Evolutionary conservation across 805 yeast genomes (phyloP).

Genomic region (Phaffomyces antillensis): DNA sequence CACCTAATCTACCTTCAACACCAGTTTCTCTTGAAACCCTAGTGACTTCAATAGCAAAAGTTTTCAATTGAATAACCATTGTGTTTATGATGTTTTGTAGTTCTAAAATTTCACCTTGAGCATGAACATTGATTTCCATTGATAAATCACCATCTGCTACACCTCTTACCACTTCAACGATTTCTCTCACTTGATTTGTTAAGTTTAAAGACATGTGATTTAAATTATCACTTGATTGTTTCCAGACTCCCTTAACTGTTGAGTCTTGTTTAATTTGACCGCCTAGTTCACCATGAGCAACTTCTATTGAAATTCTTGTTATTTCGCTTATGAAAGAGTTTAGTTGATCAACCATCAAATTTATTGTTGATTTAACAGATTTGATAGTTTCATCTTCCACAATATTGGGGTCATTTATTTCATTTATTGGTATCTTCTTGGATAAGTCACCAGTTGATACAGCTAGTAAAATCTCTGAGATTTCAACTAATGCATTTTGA

Average conservation of each 20-base stretch:
- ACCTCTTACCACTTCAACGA: constrained; percentile 84
- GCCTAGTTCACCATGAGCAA: constrained; percentile 83
- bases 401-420: constrained; percentile 27
- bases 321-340: constrained; percentile 82
- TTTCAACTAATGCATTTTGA: constrained; percentile 34
- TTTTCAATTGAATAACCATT: constrained; percentile 85
- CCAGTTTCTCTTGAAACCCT: constrained; percentile 90
- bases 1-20: constrained; percentile 85
- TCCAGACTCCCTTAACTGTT: constrained; percentile 83
- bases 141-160: constrained; percentile 84
- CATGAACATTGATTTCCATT: constrained; percentile 79
- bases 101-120: constrained; percentile 84
- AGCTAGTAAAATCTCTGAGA: constrained; percentile 79
- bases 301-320: constrained; percentile 80
- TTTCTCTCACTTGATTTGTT: constrained; percentile 84
- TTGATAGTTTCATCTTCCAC: constrained; percentile 59
- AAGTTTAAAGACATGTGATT: constrained; percentile 86
- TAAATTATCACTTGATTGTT: constrained; percentile 77
- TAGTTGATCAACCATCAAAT: constrained; percentile 81
- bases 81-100: constrained; percentile 82
- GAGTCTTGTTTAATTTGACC: constrained; percentile 73
- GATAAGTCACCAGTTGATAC: constrained; percentile 82
- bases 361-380: constrained; percentile 75
- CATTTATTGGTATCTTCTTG: constrained; percentile 41
- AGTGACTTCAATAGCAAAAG: constrained; percentile 82